Conservation (phyloP, 192 early-diverging fungal genomes). For the Coemansia sp. region DNA sequence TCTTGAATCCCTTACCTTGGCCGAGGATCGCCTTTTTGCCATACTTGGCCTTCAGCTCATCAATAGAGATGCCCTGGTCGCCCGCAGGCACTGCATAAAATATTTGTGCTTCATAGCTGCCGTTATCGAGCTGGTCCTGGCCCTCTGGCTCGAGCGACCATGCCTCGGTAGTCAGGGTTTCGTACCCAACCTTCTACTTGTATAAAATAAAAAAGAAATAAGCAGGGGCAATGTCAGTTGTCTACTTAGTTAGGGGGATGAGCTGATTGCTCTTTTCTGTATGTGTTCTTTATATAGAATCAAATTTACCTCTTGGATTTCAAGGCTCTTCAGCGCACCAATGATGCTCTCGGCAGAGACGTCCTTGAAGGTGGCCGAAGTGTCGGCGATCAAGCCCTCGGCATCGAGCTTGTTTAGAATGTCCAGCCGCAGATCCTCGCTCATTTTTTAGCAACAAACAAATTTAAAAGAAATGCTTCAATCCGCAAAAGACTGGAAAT, state of each 20-base stretch:
- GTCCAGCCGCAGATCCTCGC: slow-evolving; percentile 50
- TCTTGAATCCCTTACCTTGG: slow-evolving; percentile 93
- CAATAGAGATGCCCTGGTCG: slow-evolving; percentile 78
- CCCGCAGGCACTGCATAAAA: slow-evolving; percentile 85
- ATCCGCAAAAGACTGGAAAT: no score
- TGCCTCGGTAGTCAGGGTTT: slow-evolving; percentile 73
- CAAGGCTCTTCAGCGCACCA: slow-evolving; percentile 84
- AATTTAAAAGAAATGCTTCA: neutral
- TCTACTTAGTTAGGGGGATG: neutral
- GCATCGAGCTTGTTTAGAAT: slow-evolving; percentile 64
- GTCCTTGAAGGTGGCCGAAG: slow-evolving; percentile 62
- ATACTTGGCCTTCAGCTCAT: slow-evolving; percentile 77
- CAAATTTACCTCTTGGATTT: slow-evolving; percentile 76
- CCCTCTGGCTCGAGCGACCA: slow-evolving; percentile 92
- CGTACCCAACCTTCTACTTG: slow-evolving; percentile 75
- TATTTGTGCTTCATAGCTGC: slow-evolving; percentile 92
- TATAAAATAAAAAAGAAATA: neutral
- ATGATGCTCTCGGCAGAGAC: slow-evolving; percentile 71
- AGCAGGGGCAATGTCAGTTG: neutral
- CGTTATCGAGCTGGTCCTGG: slow-evolving; percentile 76
- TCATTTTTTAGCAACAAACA: slow-evolving; percentile 24
- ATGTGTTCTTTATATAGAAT: neutral
- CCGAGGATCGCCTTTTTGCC: slow-evolving; percentile 87
- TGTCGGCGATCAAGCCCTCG: slow-evolving; percentile 70
- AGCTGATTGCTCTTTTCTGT: neutral